phyloP scores from a whole-genome alignment of 2,329 filamentous ascomycete species.

The Colletotrichum orchidophilum region DNA sequence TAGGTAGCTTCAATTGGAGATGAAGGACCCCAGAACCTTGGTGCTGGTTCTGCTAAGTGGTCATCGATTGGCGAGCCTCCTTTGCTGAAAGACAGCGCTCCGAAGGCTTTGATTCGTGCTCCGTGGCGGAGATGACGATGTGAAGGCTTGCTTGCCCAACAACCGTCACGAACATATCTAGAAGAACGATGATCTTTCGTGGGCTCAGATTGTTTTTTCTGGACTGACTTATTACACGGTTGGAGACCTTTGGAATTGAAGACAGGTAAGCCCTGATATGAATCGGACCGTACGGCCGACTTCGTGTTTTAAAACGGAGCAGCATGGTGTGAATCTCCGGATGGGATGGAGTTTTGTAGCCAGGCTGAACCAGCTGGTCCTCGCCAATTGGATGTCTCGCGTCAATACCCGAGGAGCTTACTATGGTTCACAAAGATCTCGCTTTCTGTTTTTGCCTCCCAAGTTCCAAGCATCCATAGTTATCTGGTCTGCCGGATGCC shows the following conservation, averaged over 20 bases:
- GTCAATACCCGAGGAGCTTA: not conserved
- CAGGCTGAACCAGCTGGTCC: not conserved
- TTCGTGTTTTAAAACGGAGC: not conserved
- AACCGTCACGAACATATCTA: not conserved
- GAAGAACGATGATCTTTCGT: not conserved
- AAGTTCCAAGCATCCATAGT: not conserved
- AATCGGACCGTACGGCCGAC: not conserved
- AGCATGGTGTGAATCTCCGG: constrained; percentile 17
- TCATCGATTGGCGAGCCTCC: constrained; percentile 2
- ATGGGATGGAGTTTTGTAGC: not conserved
- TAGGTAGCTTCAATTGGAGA: constrained; percentile 9
- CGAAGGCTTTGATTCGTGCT: not conserved
- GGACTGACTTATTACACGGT: not conserved
- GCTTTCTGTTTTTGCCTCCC: not conserved
- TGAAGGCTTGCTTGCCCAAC: not conserved
- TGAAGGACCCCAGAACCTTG: constrained; percentile 25
- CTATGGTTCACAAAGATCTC: not conserved
- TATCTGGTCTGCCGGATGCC: not conserved
- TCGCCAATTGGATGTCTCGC: not conserved
- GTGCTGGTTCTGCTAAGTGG: constrained; percentile 12
- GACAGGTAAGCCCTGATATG: not conserved
- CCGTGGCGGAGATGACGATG: not conserved
- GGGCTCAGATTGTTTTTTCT: not conserved
- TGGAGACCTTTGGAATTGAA: not conserved
- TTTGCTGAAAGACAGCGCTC: not conserved